Conservation (phyloP, 2,329 filamentous ascomycete genomes). For the Dendrostoma leiphaemia region DNA sequence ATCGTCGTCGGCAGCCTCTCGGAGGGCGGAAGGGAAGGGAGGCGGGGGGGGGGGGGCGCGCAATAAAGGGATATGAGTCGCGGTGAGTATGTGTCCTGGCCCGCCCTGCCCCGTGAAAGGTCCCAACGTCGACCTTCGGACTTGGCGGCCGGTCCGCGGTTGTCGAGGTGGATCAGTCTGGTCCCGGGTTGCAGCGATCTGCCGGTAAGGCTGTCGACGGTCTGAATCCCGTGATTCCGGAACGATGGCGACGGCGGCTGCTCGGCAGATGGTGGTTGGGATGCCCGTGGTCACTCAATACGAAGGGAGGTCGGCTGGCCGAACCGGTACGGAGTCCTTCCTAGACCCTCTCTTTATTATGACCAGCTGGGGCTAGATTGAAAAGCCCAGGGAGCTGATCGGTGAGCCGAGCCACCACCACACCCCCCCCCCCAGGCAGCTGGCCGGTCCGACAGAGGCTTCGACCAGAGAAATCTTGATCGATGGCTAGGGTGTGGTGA, state of each 20-base stretch:
- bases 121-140: neutral
- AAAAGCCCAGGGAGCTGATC: neutral
- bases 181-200: neutral
- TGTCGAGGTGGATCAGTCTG: neutral
- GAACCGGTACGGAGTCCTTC: neutral
- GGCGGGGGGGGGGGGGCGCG: too few species aligned
- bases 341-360: neutral
- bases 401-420: too few species aligned
- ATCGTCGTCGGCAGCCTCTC: conserved; percentile 1
- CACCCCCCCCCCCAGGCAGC: too few species aligned
- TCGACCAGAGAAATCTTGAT: neutral
- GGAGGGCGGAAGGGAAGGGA: too few species aligned
- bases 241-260: neutral
- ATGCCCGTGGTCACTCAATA: neutral
- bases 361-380: neutral
- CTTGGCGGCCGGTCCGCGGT: neutral
- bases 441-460: neutral
- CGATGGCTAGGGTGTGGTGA: neutral
- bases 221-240: neutral
- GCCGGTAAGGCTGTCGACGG: neutral
- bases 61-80: too few species aligned
- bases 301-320: neutral
- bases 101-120: too few species aligned
- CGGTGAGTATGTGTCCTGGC: too few species aligned
- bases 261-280: neutral